phyloP scores from a whole-genome alignment of 768 basidiomycete species.

The Tylopilus plumbeoviolaceoides region DNA sequence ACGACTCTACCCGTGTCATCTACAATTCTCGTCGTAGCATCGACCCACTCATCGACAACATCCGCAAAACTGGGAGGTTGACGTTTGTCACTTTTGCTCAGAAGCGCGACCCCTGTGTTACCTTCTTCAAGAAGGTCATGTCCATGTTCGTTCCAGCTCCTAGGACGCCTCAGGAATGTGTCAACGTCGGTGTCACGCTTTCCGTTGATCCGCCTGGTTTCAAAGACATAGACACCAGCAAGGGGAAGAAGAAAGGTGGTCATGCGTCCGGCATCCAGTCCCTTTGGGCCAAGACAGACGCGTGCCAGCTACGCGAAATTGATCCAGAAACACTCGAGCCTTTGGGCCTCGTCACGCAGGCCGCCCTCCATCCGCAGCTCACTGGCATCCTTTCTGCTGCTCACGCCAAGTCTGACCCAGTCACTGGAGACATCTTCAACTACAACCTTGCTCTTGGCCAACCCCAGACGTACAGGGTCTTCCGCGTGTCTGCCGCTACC shows the following conservation, averaged over 20 bases:
- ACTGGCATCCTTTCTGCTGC: slow-evolving; percentile 33
- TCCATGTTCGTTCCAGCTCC: slow-evolving; percentile 25
- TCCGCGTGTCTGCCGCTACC: slow-evolving; percentile 31
- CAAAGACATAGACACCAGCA: slow-evolving; percentile 19
- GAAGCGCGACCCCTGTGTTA: slow-evolving; percentile 31
- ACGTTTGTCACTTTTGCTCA: slow-evolving; percentile 18
- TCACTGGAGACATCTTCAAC: slow-evolving; percentile 36
- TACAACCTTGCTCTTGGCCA: slow-evolving; percentile 31
- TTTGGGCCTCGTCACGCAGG: slow-evolving; percentile 27
- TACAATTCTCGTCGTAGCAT: slow-evolving; percentile 34
- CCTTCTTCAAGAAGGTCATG: slow-evolving; percentile 31
- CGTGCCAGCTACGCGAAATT: slow-evolving; percentile 26
- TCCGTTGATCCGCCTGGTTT: slow-evolving; percentile 30
- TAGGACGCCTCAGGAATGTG: neutral
- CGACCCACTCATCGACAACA: slow-evolving; percentile 27
- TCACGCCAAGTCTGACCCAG: slow-evolving; percentile 35
- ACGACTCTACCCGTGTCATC: slow-evolving; percentile 22
- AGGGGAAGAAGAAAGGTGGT: slow-evolving; percentile 17
- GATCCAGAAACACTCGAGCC: slow-evolving; percentile 38
- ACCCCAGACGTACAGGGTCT: slow-evolving; percentile 30
- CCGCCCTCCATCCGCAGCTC: slow-evolving; percentile 30
- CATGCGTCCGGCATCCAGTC: slow-evolving; percentile 26
- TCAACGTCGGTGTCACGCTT: slow-evolving; percentile 27
- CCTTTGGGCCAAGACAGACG: slow-evolving; percentile 34
- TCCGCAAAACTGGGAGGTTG: slow-evolving; percentile 23